Base-by-base conservation (phyloP, 768 basidiomycete genomes). In the Lentinus tigrinus region DNA sequence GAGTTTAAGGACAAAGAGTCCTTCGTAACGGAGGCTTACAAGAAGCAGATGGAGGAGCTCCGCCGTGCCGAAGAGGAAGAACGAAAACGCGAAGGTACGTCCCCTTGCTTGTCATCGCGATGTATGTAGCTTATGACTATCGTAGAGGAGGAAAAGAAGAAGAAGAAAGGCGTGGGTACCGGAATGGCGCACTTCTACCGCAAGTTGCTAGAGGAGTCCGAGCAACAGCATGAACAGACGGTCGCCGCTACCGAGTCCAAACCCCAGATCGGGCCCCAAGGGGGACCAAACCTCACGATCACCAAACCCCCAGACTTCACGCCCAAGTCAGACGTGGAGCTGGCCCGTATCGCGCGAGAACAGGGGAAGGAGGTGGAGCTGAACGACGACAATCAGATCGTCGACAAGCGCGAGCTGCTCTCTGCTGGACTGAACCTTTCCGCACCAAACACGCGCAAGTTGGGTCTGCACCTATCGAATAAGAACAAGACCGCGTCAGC, bases 11-110 rank as follows among this genome's bases (percentile, higher is more conserved):
- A 93, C 76, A 98, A 95, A 77, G 97, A 98, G 54, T 80, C 86
- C n/a, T 99, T 98, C 67, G 96, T 98, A 49, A 99, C 97, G 0
- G 92, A 94, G 67, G 94, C 93, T 23, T 99, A 99, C 76, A 95
- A 94, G 71, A 89, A 92, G 48, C 97, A 98, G 73, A 91, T 97
- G 86, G 95, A 85, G 47, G 91, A 95, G 73, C 85, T 98, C 6
- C 80, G 93, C 56, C 81, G 75, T 68, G 93, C 95, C 0, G 97
- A 98, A 69, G 93, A 94, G 69, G 96, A 98, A 67, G 97, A 98
- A 73, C 89, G 80, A 73, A 73, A 77, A 66, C 80, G 88, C 63
- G 96, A 98, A 75, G 97, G 96, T 93, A 61, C 44, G 82, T 76
- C 14, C 11, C 14, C 27, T 24, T 19, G 52, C 54, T 21, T 39